Evolutionary conservation across 75 land plant species (phyloP), one percentile per base, ranked within the genome.

Genomic region (Pseudotsuga menziesii): DNA sequence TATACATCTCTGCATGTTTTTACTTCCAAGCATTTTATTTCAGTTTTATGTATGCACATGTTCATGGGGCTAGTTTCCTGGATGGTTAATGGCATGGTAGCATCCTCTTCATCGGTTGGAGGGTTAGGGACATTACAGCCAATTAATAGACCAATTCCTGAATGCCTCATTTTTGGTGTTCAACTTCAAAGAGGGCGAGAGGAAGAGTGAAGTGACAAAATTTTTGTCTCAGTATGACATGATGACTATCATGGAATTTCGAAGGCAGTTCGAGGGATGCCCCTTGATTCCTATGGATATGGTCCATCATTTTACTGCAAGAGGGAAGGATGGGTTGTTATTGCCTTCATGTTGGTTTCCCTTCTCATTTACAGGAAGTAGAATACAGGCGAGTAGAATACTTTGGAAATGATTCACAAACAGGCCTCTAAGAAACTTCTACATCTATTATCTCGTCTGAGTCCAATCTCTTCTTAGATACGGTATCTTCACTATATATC

Each of bases 221-320:
- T 81, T 89, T 29, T 76, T 97, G 27, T 80, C 96, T 2, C 90
- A 88, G 73, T 87, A 87, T 85, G 99, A 97, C 64, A 95, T 95
- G 94, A 48, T 56, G 56, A 93, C 96, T 9, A 91, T 97, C 48
- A 95, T 97, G 99, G 99, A 97, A 57, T 97, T 91, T 78, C 99
- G 98, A 64, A 83, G 91, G 79, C 96, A 97, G 16, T 97, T 91
- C 75, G 94, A 95, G 76, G 94, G 96, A 3, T 97, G 98, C 78
- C 98, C 98, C 8, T 66, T 97, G 22, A 87, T 95, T 15, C 76
- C 92, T 5, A 83, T 97, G 89, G 99, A 97, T 83, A 80, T 97
- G 91, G 86, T 97, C 73, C 96, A 95, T 84, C 99, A 97, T 79
- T 95, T 95, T 82, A 97, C 75, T 97, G 99, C 76, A 98, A 97